These are phyloP conservation scores for Hyphopichia fennica DNA, from an alignment of 1,139 yeast genomes.

Conservation along the genomic window DNA sequence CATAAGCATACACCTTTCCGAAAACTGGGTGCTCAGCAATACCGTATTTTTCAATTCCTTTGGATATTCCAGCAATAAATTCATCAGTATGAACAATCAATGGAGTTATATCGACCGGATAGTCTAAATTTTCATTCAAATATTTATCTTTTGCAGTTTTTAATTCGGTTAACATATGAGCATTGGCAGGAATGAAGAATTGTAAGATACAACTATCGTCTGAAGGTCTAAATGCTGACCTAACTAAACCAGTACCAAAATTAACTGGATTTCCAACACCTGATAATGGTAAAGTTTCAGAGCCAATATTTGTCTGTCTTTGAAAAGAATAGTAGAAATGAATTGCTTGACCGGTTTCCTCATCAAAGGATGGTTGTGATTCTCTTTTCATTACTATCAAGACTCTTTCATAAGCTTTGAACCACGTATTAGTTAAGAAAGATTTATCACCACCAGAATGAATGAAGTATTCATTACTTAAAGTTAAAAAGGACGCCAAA, in stretches of 20 bases:
- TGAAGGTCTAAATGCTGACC: constrained; percentile 90
- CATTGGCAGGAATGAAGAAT: constrained; percentile 83
- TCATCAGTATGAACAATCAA: constrained; percentile 22
- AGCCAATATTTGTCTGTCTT: constrained; percentile 70
- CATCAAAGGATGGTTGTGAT: constrained; percentile 61
- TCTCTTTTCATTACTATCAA: constrained; percentile 60
- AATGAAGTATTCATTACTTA: constrained; percentile 68
- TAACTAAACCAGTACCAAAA: constrained; percentile 63
- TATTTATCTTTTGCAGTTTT: constrained; percentile 24
- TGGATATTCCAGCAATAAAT: constrained; percentile 44
- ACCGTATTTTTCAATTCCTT: constrained; percentile 66
- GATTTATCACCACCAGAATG: constrained; percentile 50
- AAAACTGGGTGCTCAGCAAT: constrained; percentile 63
- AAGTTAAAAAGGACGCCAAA: constrained; percentile 74
- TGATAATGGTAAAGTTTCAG: constrained; percentile 75
- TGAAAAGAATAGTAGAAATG: constrained; percentile 64
- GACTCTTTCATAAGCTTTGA: constrained; percentile 54
- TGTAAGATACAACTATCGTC: constrained; percentile 86
- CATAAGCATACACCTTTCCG: constrained; percentile 84
- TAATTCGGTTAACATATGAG: constrained; percentile 70
- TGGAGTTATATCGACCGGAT: constrained; percentile 9
- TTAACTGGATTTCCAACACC: constrained; percentile 88
- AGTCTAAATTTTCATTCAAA: constrained; percentile 13
- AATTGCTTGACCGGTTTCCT: constrained; percentile 51
- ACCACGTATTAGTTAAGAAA: constrained; percentile 58